Evolutionary conservation across 495 filamentous ascomycete genomes (phyloP).

Genomic region (Penicillium salamii): DNA sequence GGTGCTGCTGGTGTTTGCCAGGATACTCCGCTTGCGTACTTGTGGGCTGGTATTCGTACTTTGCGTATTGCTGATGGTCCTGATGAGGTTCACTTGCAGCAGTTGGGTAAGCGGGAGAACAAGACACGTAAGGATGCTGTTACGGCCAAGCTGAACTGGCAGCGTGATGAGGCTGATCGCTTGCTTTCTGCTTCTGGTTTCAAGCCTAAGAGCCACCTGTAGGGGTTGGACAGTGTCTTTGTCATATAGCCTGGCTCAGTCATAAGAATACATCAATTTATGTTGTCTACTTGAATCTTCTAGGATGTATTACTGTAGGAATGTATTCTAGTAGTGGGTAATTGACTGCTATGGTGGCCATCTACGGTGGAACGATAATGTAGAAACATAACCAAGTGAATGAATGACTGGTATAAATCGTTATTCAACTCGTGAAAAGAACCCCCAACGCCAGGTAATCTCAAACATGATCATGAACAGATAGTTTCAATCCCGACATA

Average conservation of each 20-base stretch:
- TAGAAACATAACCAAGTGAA: constrained; percentile 3
- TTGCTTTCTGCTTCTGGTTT: constrained; percentile 63
- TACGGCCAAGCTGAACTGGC: constrained; percentile 59
- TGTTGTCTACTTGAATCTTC: not conserved
- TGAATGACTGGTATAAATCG: constrained; percentile 14
- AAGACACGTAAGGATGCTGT: constrained; percentile 60
- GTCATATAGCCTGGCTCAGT: not conserved
- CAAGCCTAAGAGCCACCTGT: constrained; percentile 42
- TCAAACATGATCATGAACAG: constrained; percentile 7
- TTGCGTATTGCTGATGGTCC: constrained; percentile 85
- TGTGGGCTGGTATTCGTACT: constrained; percentile 84
- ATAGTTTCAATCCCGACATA: constrained; percentile 8
- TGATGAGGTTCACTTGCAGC: constrained; percentile 91
- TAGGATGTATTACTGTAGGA: too few species aligned
- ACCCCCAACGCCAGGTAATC: constrained; percentile 6
- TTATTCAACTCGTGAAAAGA: constrained; percentile 13
- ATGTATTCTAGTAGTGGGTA: too few species aligned
- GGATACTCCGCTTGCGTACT: constrained; percentile 82
- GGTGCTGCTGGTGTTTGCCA: constrained; percentile 85
- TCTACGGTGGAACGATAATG: not conserved
- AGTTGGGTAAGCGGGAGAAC: constrained; percentile 84
- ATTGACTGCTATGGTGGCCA: too few species aligned
- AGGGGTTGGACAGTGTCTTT: not conserved
- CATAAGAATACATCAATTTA: constrained; percentile 4
- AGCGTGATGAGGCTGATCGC: constrained; percentile 61